A percentile compares a stretch with the other conserved stretches of the same genome.
Evolutionary conservation across 768 basidiomycete genomes (phyloP).

Genomic region (Naganishia antarctica): DNA sequence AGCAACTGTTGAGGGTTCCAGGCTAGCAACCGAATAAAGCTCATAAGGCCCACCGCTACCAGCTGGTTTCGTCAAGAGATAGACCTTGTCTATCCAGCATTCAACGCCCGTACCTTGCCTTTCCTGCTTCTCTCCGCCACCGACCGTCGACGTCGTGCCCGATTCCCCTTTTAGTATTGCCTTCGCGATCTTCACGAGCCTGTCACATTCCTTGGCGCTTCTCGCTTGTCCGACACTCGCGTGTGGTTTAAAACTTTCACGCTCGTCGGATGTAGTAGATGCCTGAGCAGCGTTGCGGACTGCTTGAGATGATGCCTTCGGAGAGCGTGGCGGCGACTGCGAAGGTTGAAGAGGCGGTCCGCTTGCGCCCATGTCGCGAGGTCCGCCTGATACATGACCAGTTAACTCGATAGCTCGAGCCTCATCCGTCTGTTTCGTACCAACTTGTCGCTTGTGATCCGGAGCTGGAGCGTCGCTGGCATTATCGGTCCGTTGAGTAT

Average conservation of each 20-base stretch:
- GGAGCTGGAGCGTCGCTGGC: too few relatives aligned
- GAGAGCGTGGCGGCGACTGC: neutral
- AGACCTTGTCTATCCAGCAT: constrained; percentile 7
- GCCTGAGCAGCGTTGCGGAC: too few relatives aligned
- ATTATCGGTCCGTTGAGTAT: too few relatives aligned
- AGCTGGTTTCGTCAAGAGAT: neutral
- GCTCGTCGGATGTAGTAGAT: neutral
- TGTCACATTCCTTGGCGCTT: neutral
- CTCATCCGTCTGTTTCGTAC: too few relatives aligned
- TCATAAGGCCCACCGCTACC: constrained; percentile 4
- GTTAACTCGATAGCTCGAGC: too few relatives aligned
- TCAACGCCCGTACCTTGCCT: neutral
- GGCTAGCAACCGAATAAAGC: neutral
- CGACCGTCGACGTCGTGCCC: neutral
- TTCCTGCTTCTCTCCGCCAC: neutral
- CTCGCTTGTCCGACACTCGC: constrained; percentile 8
- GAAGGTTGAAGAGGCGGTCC: too few relatives aligned
- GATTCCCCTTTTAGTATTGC: neutral
- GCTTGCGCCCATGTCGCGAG: too few relatives aligned
- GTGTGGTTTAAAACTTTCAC: neutral
- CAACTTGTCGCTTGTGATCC: too few relatives aligned
- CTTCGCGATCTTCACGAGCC: neutral
- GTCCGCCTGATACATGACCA: too few relatives aligned
- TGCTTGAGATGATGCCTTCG: neutral
- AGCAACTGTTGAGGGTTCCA: neutral